Evolutionary conservation across 2,329 filamentous ascomycete species (phyloP).

Genomic region (Colletotrichum echinochloae): DNA sequence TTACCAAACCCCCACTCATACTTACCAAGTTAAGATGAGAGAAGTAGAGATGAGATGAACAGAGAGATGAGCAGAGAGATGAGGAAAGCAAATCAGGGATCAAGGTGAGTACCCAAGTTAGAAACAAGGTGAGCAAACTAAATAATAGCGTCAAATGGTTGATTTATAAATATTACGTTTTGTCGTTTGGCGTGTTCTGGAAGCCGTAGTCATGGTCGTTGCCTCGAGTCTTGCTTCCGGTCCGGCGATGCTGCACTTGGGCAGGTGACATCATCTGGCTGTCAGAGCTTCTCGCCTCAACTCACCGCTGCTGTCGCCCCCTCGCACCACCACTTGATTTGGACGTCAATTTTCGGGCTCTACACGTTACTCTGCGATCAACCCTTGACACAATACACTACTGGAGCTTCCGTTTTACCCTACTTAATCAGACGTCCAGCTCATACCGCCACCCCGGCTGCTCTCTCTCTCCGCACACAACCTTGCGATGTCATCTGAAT

Average conservation of each 20-base stretch:
- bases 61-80: no score
- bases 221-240: no score
- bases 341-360: neutral
- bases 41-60: no score
- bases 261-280: slow-evolving; percentile 35
- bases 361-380: neutral
- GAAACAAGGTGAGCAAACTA: no score
- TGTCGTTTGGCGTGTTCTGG: no score
- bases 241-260: neutral
- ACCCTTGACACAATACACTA: neutral
- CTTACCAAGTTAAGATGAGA: no score
- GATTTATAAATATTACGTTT: no score
- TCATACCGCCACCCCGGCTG: neutral
- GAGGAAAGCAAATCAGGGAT: no score
- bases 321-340: slow-evolving; percentile 7
- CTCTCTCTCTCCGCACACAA: neutral
- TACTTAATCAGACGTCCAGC: neutral
- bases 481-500: slow-evolving; percentile 36
- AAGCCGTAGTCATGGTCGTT: no score
- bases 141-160: no score
- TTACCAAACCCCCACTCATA: no score
- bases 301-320: slow-evolving; percentile 1
- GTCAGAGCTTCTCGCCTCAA: slow-evolving; percentile 30
- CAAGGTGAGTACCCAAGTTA: no score
- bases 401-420: neutral